phyloP scores from a whole-genome alignment of 2,329 filamentous ascomycete species.

The Chaetomium strumarium region DNA sequence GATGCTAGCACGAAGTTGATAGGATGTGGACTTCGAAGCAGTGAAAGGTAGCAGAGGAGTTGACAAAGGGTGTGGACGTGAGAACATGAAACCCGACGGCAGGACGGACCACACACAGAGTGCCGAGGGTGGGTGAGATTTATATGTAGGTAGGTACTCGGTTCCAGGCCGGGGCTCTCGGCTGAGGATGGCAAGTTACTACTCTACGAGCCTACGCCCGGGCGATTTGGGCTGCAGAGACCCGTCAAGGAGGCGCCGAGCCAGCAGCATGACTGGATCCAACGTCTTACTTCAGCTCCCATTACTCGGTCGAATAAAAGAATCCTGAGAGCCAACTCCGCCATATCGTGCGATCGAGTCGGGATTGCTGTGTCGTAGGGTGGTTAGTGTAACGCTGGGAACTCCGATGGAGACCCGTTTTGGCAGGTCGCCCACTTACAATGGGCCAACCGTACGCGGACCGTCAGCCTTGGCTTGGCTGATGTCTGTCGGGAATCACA shows the following conservation, averaged over 20 bases:
- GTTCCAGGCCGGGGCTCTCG: background rate
- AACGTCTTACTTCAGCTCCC: background rate
- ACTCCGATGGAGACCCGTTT: slow-evolving; percentile 11
- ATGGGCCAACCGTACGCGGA: background rate
- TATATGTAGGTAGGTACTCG: too few relatives aligned
- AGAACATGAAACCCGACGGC: too few relatives aligned
- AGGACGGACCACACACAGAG: too few relatives aligned
- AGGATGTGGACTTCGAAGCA: too few relatives aligned
- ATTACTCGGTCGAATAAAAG: background rate
- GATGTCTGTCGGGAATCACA: background rate
- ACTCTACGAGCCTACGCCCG: too few relatives aligned
- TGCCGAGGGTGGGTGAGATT: too few relatives aligned
- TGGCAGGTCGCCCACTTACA: background rate
- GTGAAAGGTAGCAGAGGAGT: too few relatives aligned
- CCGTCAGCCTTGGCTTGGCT: background rate
- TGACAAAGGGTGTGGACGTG: too few relatives aligned
- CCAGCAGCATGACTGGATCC: background rate
- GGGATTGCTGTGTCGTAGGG: background rate
- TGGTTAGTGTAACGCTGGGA: slow-evolving; percentile 1
- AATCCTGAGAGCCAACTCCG: background rate
- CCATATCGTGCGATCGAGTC: background rate
- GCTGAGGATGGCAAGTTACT: background rate
- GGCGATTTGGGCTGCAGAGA: background rate
- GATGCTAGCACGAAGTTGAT: background rate
- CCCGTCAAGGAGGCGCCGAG: background rate